Percentiles rank a stretch among this genome's conserved stretches.
Evolutionary conservation across 2,329 filamentous ascomycete genomes (phyloP).

Genomic region (Epichloe baconii): DNA sequence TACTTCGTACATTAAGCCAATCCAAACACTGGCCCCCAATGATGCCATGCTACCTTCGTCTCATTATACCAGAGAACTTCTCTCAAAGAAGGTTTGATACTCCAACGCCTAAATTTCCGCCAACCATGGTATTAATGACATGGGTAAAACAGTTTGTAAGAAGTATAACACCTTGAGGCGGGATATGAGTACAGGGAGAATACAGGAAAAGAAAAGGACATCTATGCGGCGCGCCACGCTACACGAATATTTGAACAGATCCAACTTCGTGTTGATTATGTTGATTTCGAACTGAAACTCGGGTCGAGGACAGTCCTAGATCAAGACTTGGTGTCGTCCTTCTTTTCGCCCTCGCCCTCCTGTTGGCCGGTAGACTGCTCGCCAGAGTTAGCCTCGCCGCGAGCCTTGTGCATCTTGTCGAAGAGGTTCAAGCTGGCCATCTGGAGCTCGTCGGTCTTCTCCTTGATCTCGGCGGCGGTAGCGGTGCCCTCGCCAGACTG

Average conservation of each 20-base stretch:
- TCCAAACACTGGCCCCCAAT: conserved; percentile 27
- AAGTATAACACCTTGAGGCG: conserved; percentile 22
- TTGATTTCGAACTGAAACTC: background rate
- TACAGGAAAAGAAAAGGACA: conserved; percentile 17
- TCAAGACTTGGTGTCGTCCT: conserved; percentile 59
- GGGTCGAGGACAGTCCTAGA: conserved; percentile 10
- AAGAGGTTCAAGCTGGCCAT: conserved; percentile 91
- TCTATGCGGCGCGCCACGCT: conserved; percentile 19
- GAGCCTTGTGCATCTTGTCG: conserved; percentile 99
- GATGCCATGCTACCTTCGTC: conserved; percentile 28
- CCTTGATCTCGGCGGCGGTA: conserved; percentile 88
- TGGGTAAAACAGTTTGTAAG: conserved; percentile 26
- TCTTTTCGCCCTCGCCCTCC: conserved; percentile 59
- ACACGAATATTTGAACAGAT: conserved; percentile 20
- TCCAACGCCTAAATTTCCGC: conserved; percentile 35
- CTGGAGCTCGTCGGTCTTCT: conserved; percentile 97
- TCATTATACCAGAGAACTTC: conserved; percentile 29
- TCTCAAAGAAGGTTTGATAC: conserved; percentile 34
- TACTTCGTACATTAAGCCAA: conserved; percentile 15
- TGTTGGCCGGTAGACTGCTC: conserved; percentile 36
- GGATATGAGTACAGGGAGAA: conserved; percentile 42
- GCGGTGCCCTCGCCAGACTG: conserved; percentile 80
- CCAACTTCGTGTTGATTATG: conserved; percentile 1
- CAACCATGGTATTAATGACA: conserved; percentile 34
- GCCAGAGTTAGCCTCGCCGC: conserved; percentile 47